phyloP scores from a whole-genome alignment of 2,329 filamentous ascomycete species.

The Ceratocystis eucalypticola region DNA sequence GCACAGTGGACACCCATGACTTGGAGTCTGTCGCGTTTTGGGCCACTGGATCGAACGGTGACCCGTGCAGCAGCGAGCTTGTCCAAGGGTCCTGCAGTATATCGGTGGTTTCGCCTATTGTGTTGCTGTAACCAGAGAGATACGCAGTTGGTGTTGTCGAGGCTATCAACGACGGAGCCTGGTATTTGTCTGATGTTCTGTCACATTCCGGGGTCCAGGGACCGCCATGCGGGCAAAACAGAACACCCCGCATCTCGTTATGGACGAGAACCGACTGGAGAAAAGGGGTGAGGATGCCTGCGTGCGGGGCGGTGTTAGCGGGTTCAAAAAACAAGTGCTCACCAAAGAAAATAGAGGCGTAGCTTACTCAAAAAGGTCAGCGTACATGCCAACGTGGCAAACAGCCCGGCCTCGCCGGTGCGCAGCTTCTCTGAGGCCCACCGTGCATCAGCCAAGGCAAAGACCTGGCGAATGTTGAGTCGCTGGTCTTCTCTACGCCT shows the following conservation, averaged over 20 bases:
- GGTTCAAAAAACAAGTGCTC: no score
- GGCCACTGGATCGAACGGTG: slow-evolving; percentile 8
- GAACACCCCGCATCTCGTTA: slow-evolving; percentile 7
- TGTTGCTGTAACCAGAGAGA: slow-evolving; percentile 15
- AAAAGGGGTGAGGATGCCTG: slow-evolving; percentile 15
- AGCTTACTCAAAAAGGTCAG: slow-evolving; percentile 10
- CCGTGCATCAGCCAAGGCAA: slow-evolving; percentile 15
- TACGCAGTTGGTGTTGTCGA: slow-evolving; percentile 15
- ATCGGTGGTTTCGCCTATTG: slow-evolving; percentile 9
- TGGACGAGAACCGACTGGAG: slow-evolving; percentile 13
- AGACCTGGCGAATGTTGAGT: slow-evolving; percentile 16
- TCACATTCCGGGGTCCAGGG: slow-evolving; percentile 16
- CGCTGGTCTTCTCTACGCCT: slow-evolving; percentile 1
- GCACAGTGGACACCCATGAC: slow-evolving; percentile 15
- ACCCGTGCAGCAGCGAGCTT: slow-evolving; percentile 8
- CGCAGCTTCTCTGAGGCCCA: slow-evolving; percentile 15
- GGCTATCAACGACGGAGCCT: slow-evolving; percentile 15
- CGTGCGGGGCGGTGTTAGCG: not conserved
- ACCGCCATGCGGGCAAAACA: slow-evolving; percentile 14
- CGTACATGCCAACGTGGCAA: slow-evolving; percentile 13
- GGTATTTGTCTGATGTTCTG: not conserved
- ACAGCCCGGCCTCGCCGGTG: slow-evolving; percentile 5
- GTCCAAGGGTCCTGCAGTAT: slow-evolving; percentile 12
- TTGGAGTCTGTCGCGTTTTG: slow-evolving; percentile 13
- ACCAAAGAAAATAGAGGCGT: no score